phyloP scores from a whole-genome alignment of 202 grass and related monocot species.

The Schoenoplectus triqueter region DNA sequence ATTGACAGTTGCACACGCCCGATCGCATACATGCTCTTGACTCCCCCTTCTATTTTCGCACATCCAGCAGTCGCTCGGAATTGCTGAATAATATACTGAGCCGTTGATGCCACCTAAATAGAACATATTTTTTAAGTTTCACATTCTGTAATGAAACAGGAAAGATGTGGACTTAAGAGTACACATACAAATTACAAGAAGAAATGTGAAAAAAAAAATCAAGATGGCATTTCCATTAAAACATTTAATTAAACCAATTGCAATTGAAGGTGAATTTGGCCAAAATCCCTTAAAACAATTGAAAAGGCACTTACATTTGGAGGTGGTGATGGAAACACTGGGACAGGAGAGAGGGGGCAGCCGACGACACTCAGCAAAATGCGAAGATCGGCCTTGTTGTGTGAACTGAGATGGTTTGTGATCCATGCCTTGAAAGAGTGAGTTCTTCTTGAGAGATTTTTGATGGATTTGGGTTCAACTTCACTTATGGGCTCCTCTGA shows the following conservation, averaged over 20 bases:
- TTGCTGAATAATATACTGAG: conserved; percentile 79
- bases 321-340: conserved; percentile 64
- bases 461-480: conserved; percentile 47
- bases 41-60: conserved; percentile 54
- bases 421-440: conserved; percentile 51
- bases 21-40: conserved; percentile 69
- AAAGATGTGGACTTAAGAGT: neutral
- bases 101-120: conserved; percentile 67
- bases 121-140: neutral
- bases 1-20: conserved; percentile 59
- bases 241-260: too few species aligned
- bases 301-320: conserved; percentile 46
- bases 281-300: neutral
- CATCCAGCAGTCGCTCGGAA: conserved; percentile 72
- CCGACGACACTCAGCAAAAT: conserved; percentile 90
- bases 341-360: conserved; percentile 95
- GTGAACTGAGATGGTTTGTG: conserved; percentile 52
- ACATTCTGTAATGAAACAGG: neutral
- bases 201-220: too few species aligned
- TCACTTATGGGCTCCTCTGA: conserved; percentile 89
- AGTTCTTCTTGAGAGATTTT: conserved; percentile 35
- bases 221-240: too few species aligned
- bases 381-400: conserved; percentile 53
- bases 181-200: neutral
- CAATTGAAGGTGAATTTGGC: too few species aligned